These are phyloP conservation scores for Silene coronaria DNA, from an alignment of 179 eudicot genomes.

Conservation along the genomic window DNA sequence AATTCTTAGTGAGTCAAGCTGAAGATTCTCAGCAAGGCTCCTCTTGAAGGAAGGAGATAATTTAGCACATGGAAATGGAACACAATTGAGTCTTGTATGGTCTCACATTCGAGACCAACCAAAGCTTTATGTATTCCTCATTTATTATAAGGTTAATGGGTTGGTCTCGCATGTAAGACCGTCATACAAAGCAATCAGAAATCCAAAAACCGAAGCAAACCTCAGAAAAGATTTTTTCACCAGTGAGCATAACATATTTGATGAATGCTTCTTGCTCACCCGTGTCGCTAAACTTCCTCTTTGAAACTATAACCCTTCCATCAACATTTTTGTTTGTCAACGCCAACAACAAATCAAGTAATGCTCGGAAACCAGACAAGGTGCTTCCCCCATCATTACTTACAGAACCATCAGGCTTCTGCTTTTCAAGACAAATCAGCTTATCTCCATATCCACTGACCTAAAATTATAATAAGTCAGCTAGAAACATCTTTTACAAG, in stretches of 20 bases:
- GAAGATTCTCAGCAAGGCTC: background rate
- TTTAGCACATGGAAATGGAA: background rate
- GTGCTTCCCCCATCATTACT: conserved; percentile 51
- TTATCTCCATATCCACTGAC: conserved; percentile 90
- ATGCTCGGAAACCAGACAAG: conserved; percentile 66
- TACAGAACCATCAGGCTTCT: conserved; percentile 27
- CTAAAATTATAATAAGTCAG: conserved; percentile 28
- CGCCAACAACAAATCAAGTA: conserved; percentile 56
- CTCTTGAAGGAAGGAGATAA: background rate
- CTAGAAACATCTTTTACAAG: background rate
- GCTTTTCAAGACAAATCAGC: conserved; percentile 33
- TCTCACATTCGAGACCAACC: background rate
- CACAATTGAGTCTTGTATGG: background rate
- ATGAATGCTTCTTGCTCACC: conserved; percentile 55
- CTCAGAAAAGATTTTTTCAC: conserved; percentile 86
- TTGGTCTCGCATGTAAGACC: background rate
- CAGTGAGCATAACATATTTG: conserved; percentile 93
- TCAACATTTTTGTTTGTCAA: conserved; percentile 72
- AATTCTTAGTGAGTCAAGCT: background rate
- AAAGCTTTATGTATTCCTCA: background rate
- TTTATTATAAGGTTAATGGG: background rate
- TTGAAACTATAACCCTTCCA: conserved; percentile 77
- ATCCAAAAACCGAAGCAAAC: conserved; percentile 34
- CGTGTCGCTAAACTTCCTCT: conserved; percentile 27
- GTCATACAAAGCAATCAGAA: background rate